Conservation (phyloP, 169 alveolate species). For the Theileria parva region DNA sequence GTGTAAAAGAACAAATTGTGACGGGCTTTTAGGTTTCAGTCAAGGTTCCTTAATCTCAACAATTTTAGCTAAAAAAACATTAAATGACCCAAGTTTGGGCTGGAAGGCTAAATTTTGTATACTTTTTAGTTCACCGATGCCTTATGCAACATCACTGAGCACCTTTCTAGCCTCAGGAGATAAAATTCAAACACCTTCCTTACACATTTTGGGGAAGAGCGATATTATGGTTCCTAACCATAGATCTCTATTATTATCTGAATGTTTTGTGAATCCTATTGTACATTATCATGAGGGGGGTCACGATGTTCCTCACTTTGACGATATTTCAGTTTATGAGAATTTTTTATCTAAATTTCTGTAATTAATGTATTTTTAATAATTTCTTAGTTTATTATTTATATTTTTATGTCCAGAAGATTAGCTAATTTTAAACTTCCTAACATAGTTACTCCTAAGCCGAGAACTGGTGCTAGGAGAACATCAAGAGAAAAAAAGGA, state of each 20-base stretch:
- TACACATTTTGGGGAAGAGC: constrained; percentile 43
- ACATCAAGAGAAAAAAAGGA: constrained; percentile 1
- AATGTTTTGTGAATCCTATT: constrained; percentile 43
- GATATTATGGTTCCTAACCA: constrained; percentile 38
- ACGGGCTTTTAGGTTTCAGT: constrained; percentile 67
- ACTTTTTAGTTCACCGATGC: constrained; percentile 44
- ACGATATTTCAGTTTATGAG: constrained; percentile 38
- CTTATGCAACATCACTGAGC: neutral
- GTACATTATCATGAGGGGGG: constrained; percentile 41
- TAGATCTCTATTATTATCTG: constrained; percentile 40
- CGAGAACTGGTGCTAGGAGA: constrained; percentile 36
- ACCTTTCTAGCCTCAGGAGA: constrained; percentile 21
- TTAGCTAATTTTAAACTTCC: constrained; percentile 45
- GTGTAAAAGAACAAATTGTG: constrained; percentile 51
- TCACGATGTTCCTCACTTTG: constrained; percentile 57
- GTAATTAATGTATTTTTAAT: constrained; percentile 1
- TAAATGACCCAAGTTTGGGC: constrained; percentile 42
- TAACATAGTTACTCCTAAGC: constrained; percentile 16
- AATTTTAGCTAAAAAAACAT: constrained; percentile 34
- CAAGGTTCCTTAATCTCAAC: constrained; percentile 59
- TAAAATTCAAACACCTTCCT: constrained; percentile 46
- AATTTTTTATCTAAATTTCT: constrained; percentile 43
- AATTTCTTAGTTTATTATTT: neutral
- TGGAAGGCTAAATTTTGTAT: constrained; percentile 64
- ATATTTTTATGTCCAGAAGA: constrained; percentile 26